Base-by-base conservation (phyloP, 2,329 filamentous ascomycete species). In the Penicillium sp. region DNA sequence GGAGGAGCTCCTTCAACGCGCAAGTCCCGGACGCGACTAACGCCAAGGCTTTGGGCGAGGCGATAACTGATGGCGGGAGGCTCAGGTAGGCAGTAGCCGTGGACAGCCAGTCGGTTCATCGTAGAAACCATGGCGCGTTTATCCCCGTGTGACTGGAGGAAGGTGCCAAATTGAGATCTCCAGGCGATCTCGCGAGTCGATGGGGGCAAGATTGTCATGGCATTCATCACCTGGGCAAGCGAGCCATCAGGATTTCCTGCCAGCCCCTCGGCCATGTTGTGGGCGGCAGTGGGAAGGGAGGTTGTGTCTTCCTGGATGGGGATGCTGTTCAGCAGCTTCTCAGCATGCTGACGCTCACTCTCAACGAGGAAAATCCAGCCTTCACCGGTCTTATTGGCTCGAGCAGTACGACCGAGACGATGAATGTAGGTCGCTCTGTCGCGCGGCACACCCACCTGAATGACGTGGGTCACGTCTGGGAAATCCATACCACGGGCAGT, bases 401-500 rank as follows among this genome's bases (percentile, higher is more conserved):
- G 84, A 5, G 82, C 90, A 8, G 90, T 93, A 58, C 90, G 88
- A 48, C 89, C 89, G 37, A 92, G 78, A 54, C 89, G 85, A 72
- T 92, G 89, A 55, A 92, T 88, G 67, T 92, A 92, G 33, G 86
- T 84, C 68, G 91, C 88, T 24, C 85, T 81, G 57, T 84, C 82
- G 4, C 79, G 75, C 1, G 89, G 87, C 4, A 83, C 66, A 58
- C 89, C 87, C 14, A 90, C 68, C 66, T 92, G 89, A 54, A 92
- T 86, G 57, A 92, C 89, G 66, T 91, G 88, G n/a, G 87, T 89
- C 19, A 92, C 89, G 49, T 85, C 80, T 24, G 89, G 89, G 75
- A 92, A 92, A 70, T 93, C 90, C 87, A 93, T 91, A 62, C 90
- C 90, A 71, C 90, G 82, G 11, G 90, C 89, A 5, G 89, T 90